Conservation (phyloP, 2,329 filamentous ascomycete species). For the Talaromyces sp. region DNA sequence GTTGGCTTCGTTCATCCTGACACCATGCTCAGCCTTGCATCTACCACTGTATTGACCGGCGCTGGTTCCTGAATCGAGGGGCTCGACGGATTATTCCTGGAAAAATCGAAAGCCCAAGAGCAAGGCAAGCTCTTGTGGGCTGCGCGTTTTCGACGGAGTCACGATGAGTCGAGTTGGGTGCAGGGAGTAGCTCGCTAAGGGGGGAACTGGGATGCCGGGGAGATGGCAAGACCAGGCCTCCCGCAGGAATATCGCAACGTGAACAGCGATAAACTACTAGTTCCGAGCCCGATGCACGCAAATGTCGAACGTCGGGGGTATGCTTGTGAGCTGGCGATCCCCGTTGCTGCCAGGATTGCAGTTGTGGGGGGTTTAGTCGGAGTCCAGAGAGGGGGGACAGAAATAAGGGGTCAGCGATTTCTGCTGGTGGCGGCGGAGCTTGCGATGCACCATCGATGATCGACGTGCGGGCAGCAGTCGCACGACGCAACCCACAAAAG, state of each 20-base stretch:
- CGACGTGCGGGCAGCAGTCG: not conserved
- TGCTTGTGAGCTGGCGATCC: not conserved
- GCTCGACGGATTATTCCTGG: not conserved
- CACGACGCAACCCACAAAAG: not conserved
- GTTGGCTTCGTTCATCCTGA: slow-evolving; percentile 18
- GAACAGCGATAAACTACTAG: not conserved
- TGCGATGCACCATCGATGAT: not conserved
- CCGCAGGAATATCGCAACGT: not conserved
- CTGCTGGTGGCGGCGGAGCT: not conserved
- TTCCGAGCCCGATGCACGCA: not conserved
- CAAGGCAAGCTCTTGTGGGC: not conserved
- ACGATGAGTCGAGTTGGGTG: not conserved
- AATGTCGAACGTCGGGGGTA: not conserved
- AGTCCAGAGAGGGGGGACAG: not conserved
- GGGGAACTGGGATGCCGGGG: not conserved
- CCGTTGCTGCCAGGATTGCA: not conserved
- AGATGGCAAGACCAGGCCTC: not conserved
- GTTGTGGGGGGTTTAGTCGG: not conserved
- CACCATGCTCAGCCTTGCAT: slow-evolving; percentile 19
- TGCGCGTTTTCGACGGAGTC: not conserved
- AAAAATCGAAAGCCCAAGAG: not conserved
- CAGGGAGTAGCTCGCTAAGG: no score
- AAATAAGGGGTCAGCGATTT: not conserved
- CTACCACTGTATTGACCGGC: not conserved
- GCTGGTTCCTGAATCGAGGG: not conserved